Evolutionary conservation across 768 basidiomycete genomes (phyloP), one percentile per base, ranked within the genome.

Genomic region (Tubosaeta sp.): DNA sequence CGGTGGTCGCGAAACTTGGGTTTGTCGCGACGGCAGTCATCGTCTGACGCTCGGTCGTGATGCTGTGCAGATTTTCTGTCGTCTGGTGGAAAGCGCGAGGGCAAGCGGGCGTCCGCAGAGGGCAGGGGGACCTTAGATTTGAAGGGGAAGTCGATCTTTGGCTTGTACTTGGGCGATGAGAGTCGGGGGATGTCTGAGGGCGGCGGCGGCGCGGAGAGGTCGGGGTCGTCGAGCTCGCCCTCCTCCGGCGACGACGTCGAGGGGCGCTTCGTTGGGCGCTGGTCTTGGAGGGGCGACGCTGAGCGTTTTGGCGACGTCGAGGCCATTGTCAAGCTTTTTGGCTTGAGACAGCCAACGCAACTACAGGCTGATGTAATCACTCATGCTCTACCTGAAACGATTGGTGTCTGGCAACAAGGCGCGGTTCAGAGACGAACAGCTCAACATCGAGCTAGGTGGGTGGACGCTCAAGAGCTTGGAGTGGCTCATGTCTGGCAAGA

Each of bases 351-450:
- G 12, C 41, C 27, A 52, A 32, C 39, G 14, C 25, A 32, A 35
- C 17, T 31, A 43, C 42, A 22, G 1, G 52, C 50, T 63, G 61
- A 62, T 38, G 58, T 63, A 59, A 63, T 61, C 61, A 53, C 38
- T 2, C 7, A 27, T 11, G 29, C 80, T 85, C 67, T 83, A 80
- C 57, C 74, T 90, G 13, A 80, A 85, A 11, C 80, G 86, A 12
- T 63, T 92, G 2, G 90, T 93, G 3, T 91, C 88, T n/a, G 89
- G 91, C 1, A 74, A 78, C 45, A 95, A 91, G 62, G 82, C 88
- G 5, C 76, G 92, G 14, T 89, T 85, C 70, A 82, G 76, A 52
- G 89, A 93, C 65, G 74, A 72, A 7, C 71, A 77, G 3, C 79
- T 88, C 42, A 73, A 83, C 52, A 69, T 91, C 34, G 89, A 92